Evolutionary conservation across 768 basidiomycete genomes (phyloP).

Genomic region (Podaxis sp.): DNA sequence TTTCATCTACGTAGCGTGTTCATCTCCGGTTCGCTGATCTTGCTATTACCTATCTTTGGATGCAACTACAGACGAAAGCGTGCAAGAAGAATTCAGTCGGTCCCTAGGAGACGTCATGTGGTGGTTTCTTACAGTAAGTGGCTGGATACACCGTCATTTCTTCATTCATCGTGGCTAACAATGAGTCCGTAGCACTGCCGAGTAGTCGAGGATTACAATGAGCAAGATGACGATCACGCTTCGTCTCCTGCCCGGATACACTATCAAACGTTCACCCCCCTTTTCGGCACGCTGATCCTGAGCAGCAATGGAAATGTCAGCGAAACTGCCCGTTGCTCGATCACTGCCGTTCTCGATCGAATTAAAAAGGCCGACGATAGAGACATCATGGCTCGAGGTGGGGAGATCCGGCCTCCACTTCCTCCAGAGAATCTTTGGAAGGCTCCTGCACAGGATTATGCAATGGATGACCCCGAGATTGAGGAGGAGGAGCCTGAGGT

Average conservation of each 20-base stretch:
- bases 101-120: conserved; percentile 83
- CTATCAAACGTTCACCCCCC: conserved; percentile 87
- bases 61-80: conserved; percentile 63
- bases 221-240: conserved; percentile 24
- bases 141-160: conserved; percentile 10
- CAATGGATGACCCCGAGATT: conserved; percentile 25
- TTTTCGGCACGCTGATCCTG: conserved; percentile 85
- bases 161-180: conserved; percentile 2
- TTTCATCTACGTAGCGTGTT: conserved; percentile 7
- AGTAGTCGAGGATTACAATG: conserved; percentile 52
- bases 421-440: conserved; percentile 15
- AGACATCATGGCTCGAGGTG: conserved; percentile 24
- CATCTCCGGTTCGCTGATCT: conserved; percentile 14
- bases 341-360: conserved; percentile 76
- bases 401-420: conserved; percentile 2
- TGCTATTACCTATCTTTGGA: conserved; percentile 7
- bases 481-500: conserved; percentile 34
- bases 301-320: conserved; percentile 76
- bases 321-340: conserved; percentile 67
- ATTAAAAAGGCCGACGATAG: conserved; percentile 61
- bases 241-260: conserved; percentile 54
- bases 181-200: conserved; percentile 56
- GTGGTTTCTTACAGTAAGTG: conserved; percentile 81
- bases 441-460: conserved; percentile 12
- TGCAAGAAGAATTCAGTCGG: conserved; percentile 84